These are phyloP conservation scores for Eucalyptus guilfoylei DNA, from an alignment of 345 rosid species.

Conservation along the genomic window DNA sequence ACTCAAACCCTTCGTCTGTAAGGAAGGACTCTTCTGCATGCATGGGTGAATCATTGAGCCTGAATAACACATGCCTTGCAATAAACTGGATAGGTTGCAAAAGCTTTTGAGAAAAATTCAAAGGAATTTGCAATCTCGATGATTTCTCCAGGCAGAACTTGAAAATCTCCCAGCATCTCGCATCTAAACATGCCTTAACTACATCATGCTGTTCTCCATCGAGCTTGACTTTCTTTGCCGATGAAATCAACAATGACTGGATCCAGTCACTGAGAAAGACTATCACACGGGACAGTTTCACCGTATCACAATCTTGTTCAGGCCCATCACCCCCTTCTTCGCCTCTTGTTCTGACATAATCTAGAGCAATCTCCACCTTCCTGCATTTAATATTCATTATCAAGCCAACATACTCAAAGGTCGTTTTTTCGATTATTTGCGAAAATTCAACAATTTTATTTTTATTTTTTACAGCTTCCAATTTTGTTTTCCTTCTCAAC, in stretches of 20 bases:
- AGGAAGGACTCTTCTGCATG: slow-evolving; percentile 1
- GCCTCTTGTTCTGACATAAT: slow-evolving; percentile 24
- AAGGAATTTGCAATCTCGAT: slow-evolving; percentile 32
- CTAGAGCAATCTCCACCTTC: slow-evolving; percentile 58
- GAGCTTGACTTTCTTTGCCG: slow-evolving; percentile 22
- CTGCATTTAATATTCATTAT: slow-evolving; percentile 28
- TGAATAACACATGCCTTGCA: slow-evolving; percentile 21
- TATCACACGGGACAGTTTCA: slow-evolving; percentile 41
- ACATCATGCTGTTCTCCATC: slow-evolving; percentile 1
- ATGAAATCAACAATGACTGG: slow-evolving; percentile 41
- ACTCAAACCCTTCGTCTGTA: slow-evolving; percentile 32
- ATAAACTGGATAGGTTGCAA: slow-evolving; percentile 36
- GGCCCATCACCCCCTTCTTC: slow-evolving; percentile 8
- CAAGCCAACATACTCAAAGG: neutral
- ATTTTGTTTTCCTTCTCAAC: neutral
- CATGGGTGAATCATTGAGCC: slow-evolving; percentile 8
- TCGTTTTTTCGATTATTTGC: neutral
- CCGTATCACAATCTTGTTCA: slow-evolving; percentile 45
- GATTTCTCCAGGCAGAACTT: slow-evolving; percentile 66
- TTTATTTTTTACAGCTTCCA: neutral
- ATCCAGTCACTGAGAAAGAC: slow-evolving; percentile 72
- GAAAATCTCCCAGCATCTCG: slow-evolving; percentile 73
- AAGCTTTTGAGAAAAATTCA: slow-evolving; percentile 41
- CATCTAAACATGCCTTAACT: slow-evolving; percentile 39
- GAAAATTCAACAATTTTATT: neutral